These are phyloP conservation scores for Penicillium hordei DNA, from an alignment of 2,329 filamentous ascomycete species.

Conservation along the genomic window DNA sequence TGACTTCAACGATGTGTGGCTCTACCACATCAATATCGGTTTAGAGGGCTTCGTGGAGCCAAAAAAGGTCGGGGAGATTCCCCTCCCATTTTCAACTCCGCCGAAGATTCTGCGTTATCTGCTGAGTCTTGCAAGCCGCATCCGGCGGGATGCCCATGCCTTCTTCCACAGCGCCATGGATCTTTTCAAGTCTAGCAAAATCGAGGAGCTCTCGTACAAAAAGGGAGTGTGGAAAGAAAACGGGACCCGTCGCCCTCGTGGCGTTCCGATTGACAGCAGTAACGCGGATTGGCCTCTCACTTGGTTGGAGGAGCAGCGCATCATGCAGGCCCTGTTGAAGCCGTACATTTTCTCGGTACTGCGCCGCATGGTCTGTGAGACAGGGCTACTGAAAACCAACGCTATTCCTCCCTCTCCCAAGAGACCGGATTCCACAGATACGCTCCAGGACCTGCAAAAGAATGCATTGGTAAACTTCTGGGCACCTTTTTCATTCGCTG, in stretches of 20 bases:
- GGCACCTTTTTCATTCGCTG: accelerated
- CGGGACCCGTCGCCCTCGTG: background rate
- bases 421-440: background rate
- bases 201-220: background rate
- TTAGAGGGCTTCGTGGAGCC: background rate
- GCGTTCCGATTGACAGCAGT: background rate
- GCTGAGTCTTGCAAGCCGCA: background rate
- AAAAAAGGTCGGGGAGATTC: background rate
- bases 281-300: no score
- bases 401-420: no score
- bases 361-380: background rate
- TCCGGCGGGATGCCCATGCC: background rate
- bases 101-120: background rate
- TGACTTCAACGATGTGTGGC: accelerated
- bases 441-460: background rate
- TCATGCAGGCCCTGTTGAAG: background rate
- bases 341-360: background rate
- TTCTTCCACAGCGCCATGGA: background rate
- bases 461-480: background rate
- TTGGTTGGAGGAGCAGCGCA: background rate
- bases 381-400: background rate
- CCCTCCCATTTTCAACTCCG: background rate
- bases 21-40: background rate
- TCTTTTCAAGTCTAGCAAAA: background rate
- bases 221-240: background rate